phyloP scores from a whole-genome alignment of 352 stramenopile genomes.

The Pythium utonaiense region DNA sequence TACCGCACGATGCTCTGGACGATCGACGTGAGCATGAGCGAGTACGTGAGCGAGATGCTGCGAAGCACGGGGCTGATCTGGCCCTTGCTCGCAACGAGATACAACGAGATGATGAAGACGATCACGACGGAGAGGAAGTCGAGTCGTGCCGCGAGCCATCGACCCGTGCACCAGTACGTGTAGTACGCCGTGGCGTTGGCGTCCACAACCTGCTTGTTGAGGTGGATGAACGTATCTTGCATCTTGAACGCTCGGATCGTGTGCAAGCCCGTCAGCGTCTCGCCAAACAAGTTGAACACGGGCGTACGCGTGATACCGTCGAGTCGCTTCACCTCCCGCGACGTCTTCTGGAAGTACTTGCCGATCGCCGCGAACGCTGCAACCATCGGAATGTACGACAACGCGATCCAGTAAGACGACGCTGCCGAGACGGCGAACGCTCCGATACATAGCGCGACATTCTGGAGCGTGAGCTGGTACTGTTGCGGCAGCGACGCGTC shows the following conservation, averaged over 20 bases:
- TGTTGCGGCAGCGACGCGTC: conserved; percentile 36
- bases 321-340: conserved; percentile 90
- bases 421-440: conserved; percentile 30
- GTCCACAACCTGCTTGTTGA: conserved; percentile 33
- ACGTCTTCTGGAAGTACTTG: conserved; percentile 81
- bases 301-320: conserved; percentile 86
- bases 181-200: conserved; percentile 39
- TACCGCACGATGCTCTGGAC: conserved; percentile 90
- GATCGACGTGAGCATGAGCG: conserved; percentile 76
- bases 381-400: conserved; percentile 54
- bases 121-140: conserved; percentile 74
- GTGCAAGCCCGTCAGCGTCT: conserved; percentile 89
- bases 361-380: conserved; percentile 36
- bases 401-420: conserved; percentile 30
- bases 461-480: conserved; percentile 36
- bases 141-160: conserved; percentile 93
- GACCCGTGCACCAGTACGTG: conserved; percentile 36
- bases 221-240: conserved; percentile 23
- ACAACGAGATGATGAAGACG: conserved; percentile 82
- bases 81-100: conserved; percentile 54
- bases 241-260: conserved; percentile 86
- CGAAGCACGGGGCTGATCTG: conserved; percentile 46
- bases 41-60: conserved; percentile 88
- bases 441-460: conserved; percentile 22
- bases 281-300: conserved; percentile 90